A percentile compares a stretch with the other conserved stretches of the same genome.
These are phyloP conservation scores for Hypoxylon sp. DNA, from an alignment of 2,329 filamentous ascomycete genomes.

Conservation along the genomic window DNA sequence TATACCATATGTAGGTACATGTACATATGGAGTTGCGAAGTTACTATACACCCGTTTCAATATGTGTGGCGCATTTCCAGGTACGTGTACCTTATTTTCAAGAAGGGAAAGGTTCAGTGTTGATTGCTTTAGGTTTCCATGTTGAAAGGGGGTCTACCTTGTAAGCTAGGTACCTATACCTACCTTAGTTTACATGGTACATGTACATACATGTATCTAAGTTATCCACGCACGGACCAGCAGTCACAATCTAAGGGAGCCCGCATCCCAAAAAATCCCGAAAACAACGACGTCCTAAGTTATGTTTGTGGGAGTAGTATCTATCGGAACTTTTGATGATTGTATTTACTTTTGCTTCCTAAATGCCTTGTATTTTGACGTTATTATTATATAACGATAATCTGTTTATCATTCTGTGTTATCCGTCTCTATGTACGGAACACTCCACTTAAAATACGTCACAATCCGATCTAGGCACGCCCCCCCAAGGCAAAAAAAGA, in stretches of 20 bases:
- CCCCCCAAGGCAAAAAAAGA: constrained; percentile 9
- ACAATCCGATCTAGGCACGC: constrained; percentile 27
- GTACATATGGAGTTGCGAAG: too few relatives aligned
- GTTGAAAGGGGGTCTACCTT: too few relatives aligned
- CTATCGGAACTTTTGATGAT: neutral
- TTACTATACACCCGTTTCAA: neutral
- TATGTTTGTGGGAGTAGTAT: neutral
- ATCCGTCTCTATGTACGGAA: neutral
- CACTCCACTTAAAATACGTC: constrained; percentile 25
- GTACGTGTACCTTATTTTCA: neutral
- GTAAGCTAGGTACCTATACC: too few relatives aligned
- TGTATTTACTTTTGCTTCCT: neutral
- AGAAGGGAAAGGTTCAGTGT: too few relatives aligned
- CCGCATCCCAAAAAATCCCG: neutral
- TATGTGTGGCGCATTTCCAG: neutral
- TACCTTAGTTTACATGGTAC: too few relatives aligned
- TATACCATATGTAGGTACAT: too few relatives aligned
- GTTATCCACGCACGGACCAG: neutral
- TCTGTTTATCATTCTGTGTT: neutral
- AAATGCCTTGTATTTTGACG: neutral
- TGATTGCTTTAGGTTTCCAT: too few relatives aligned
- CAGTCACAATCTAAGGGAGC: neutral
- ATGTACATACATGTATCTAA: too few relatives aligned
- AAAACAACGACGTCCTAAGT: neutral
- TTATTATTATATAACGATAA: neutral